Evolutionary conservation across 2,329 filamentous ascomycete species (phyloP).

Genomic region (Nannizziopsis barbatae): DNA sequence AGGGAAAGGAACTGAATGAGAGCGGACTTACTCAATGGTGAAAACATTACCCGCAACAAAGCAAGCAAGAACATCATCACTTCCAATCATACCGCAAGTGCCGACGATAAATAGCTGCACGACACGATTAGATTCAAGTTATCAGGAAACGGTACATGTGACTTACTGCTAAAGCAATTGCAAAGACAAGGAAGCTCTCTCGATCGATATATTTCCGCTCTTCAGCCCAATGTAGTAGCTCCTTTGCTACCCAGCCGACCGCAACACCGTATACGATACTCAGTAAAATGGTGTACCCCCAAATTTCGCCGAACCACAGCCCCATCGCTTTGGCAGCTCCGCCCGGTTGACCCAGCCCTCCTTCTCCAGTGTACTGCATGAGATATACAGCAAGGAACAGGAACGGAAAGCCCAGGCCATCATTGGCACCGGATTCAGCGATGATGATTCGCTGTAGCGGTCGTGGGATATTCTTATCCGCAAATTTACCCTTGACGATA

Average conservation of each 20-base stretch:
- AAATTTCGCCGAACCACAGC: conserved; percentile 75
- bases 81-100: conserved; percentile 76
- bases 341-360: conserved; percentile 44
- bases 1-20: neutral
- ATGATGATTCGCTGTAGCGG: conserved; percentile 70
- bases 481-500: conserved; percentile 88
- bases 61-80: conserved; percentile 80
- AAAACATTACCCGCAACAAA: conserved; percentile 88
- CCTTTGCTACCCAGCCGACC: conserved; percentile 72
- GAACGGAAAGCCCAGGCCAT: conserved; percentile 81
- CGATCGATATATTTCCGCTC: conserved; percentile 69
- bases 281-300: conserved; percentile 70
- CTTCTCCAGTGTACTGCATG: conserved; percentile 59
- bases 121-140: neutral
- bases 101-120: conserved; percentile 65
- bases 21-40: conserved; percentile 58
- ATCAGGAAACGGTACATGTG: neutral
- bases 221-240: conserved; percentile 74
- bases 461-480: conserved; percentile 77
- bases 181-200: conserved; percentile 79
- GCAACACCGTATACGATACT: conserved; percentile 65
- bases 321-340: conserved; percentile 58
- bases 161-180: conserved; percentile 63
- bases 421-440: conserved; percentile 77
- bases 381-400: conserved; percentile 75